Base-by-base conservation (phyloP, 306 rosid species). In the Pachyrhizus erosus region DNA sequence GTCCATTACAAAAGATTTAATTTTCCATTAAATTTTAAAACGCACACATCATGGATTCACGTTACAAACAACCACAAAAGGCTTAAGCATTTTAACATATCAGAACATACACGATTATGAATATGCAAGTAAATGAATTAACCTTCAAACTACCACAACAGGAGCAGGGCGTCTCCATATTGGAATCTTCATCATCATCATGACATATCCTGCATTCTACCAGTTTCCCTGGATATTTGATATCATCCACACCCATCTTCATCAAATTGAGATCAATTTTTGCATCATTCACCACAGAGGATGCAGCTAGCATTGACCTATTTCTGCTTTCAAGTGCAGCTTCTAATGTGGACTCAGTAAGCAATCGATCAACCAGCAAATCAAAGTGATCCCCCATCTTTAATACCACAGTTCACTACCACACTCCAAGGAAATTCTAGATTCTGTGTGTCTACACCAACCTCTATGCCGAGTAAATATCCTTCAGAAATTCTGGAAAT, bases 71-170 rank as follows among this genome's bases (percentile, higher is more conserved):
- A 21, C n/a, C n/a, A 40, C 62, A 39, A 45, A 67, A 84, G 9
- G 62, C 43, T 5, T 39, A 58, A 49, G 23, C 65, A 77, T 9
- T 33, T 43, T 42, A 76, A 73, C 64, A 9, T 31, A n/a, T 34
- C 45, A 65, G 68, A 72, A 70, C 84, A 78, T 37, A 13, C 2
- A 12, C 1, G 12, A 76, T 11, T 69, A 71, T 21, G 21, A 73
- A 49, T 11, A 64, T 51, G 39, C 51, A 51, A 48, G 73, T 10
- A 34, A 65, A 13, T 58, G 43, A 77, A 20, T 69, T 17, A 52
- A 96, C 99, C 99, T 91, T 93, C 90, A 96, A 89, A 88, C 97
- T 96, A 74, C 99, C 99, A 82, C 97, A 88, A 71, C 98, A 96
- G 2, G 93, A 96, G 87, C 99, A 96, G n/a, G 99, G 99, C 4